Evolutionary conservation across 768 basidiomycete species (phyloP), one percentile per base, ranked within the genome.

Genomic region (Russula earlei): DNA sequence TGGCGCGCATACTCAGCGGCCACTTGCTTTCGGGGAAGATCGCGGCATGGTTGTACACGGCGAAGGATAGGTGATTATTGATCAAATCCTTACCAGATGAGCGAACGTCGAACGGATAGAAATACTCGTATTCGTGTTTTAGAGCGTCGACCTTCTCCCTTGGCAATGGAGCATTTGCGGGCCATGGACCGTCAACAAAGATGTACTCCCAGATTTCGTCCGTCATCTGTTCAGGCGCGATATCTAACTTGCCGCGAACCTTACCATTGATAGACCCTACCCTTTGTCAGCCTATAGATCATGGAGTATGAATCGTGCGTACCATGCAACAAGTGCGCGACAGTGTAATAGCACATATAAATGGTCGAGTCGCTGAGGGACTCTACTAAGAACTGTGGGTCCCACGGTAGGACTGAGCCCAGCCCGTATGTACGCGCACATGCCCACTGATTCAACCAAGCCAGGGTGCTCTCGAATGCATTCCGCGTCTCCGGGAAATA

Each of bases 161-260:
- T 2, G 83, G 71, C 42, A 96, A 68, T 5, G 86, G 77, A 0
- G 86, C 73, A 17, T 77, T 67, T 12, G 74, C 69, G n/a, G 87
- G 88, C 81, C 79, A 90, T 20, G 87, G 79, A 1, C 85, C 88
- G 46, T 83, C 70, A 66, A 82, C 80, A 70, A 93, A 85, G 61
- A 99, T 72, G 72, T 96, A 95, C 60, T 97, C 94, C 93, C 94
- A 99, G 48, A 92, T 80, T 68, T 93, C 95, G 71, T 98, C 95
- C 0, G 92, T 97, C 89, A 99, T 85, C 65, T 97, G 89, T 33
- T 91, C 88, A 15, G 91, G 74, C 0, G 80, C 85, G 66, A 99
- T 84, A 53, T 87, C 89, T 52, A 97, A 73, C 17, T 87, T 83
- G 4, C 96, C 95, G 20, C 82, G 79, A 49, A 78, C 77, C 60